Conservation (phyloP, 768 basidiomycete genomes). For the Collybia sp. region DNA sequence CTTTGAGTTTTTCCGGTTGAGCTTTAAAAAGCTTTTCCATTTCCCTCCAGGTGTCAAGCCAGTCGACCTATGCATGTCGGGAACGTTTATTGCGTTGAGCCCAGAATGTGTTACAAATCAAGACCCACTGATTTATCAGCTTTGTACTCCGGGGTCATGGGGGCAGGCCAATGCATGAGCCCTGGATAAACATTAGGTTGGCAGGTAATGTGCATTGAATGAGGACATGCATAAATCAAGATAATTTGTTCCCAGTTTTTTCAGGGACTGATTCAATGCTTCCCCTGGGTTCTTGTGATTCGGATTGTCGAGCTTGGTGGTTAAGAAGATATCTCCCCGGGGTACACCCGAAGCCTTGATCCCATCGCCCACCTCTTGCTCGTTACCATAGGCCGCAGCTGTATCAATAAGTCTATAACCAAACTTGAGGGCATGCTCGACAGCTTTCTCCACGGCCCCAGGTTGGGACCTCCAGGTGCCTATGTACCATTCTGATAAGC, state of each 20-base stretch:
- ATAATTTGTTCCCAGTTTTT: slow-evolving; percentile 66
- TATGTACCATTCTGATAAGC: slow-evolving; percentile 14
- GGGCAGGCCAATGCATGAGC: slow-evolving; percentile 83
- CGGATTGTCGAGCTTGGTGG: slow-evolving; percentile 64
- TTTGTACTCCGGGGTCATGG: slow-evolving; percentile 53
- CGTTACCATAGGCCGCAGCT: slow-evolving; percentile 67
- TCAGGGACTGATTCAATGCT: slow-evolving; percentile 67
- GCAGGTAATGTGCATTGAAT: not conserved
- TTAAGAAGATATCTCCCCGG: slow-evolving; percentile 74
- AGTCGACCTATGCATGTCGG: slow-evolving; percentile 32
- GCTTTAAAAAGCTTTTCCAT: slow-evolving; percentile 68
- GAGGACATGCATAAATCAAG: slow-evolving; percentile 64
- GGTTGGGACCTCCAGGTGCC: slow-evolving; percentile 80
- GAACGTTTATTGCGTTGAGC: not conserved
- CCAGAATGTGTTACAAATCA: not conserved
- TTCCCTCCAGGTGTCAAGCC: slow-evolving; percentile 75
- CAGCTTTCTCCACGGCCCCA: slow-evolving; percentile 69
- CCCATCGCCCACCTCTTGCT: slow-evolving; percentile 78
- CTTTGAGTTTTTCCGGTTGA: slow-evolving; percentile 68
- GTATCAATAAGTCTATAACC: slow-evolving; percentile 78
- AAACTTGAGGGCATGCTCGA: slow-evolving; percentile 63
- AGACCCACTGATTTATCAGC: slow-evolving; percentile 41
- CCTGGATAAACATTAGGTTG: slow-evolving; percentile 26
- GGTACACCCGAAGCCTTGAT: slow-evolving; percentile 72
- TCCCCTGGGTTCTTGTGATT: slow-evolving; percentile 56